phyloP scores from a whole-genome alignment of 148 eudicot genomes.

The Talinum fruticosum region DNA sequence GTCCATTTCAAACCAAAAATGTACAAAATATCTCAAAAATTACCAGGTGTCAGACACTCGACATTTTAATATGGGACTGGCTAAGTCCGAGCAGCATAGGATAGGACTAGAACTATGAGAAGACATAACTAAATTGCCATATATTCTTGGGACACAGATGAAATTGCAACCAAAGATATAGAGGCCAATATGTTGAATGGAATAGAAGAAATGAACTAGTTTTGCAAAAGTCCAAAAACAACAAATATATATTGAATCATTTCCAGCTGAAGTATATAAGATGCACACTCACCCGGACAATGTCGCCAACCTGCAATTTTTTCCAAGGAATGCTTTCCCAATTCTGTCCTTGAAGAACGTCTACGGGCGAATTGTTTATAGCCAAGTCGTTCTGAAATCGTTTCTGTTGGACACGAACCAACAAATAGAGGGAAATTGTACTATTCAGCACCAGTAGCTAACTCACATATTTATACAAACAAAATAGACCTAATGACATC shows the following conservation, averaged over 20 bases:
- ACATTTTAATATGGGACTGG: too few species aligned
- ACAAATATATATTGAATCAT: neutral
- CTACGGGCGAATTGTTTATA: slow-evolving; percentile 70
- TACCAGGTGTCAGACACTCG: too few species aligned
- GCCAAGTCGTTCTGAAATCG: slow-evolving; percentile 89
- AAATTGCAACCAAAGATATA: neutral
- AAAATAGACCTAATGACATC: neutral
- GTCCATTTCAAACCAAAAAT: too few species aligned
- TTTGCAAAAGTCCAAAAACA: neutral
- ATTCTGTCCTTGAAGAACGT: slow-evolving; percentile 61
- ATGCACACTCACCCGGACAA: slow-evolving; percentile 65
- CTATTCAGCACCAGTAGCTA: slow-evolving; percentile 14
- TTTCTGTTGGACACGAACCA: slow-evolving; percentile 54
- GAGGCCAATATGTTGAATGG: neutral
- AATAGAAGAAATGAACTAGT: neutral
- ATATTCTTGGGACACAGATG: neutral
- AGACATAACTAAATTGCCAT: neutral
- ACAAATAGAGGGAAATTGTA: slow-evolving; percentile 11
- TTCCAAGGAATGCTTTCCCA: slow-evolving; percentile 83
- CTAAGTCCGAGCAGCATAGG: too few species aligned
- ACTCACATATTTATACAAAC: neutral
- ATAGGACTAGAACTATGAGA: neutral
- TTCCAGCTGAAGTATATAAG: neutral
- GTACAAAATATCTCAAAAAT: too few species aligned
- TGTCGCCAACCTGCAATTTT: slow-evolving; percentile 87